These are phyloP conservation scores for Gracilaria vermiculophylla DNA, from an alignment of 23 red algal species.

Conservation along the genomic window DNA sequence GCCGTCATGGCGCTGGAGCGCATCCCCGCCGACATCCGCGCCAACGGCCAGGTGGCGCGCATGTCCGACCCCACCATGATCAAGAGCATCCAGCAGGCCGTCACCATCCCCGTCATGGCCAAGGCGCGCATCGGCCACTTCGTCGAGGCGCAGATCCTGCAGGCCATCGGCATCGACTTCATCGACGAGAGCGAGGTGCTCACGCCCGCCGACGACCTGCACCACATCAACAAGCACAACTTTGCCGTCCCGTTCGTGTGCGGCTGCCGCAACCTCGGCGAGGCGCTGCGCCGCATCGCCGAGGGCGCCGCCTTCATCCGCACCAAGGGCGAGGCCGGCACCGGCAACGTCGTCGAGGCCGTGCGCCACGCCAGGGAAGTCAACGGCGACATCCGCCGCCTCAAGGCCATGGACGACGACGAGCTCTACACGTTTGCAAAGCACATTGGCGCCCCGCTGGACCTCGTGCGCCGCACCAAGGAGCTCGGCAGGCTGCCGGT, in stretches of 20 bases:
- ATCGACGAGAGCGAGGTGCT: slow-evolving; percentile 98
- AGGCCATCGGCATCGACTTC: slow-evolving; percentile 94
- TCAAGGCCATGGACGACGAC: slow-evolving; percentile 84
- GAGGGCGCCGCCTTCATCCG: slow-evolving; percentile 99
- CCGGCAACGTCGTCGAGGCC: slow-evolving; percentile 97
- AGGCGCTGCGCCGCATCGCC: slow-evolving; percentile 90
- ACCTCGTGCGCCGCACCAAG: slow-evolving; percentile 86
- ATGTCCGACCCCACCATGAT: slow-evolving; percentile 98
- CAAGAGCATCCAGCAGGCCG: slow-evolving; percentile 81
- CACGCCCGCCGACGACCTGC: slow-evolving; percentile 95
- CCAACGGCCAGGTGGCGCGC: slow-evolving; percentile 83
- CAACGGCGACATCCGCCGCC: slow-evolving; percentile 77
- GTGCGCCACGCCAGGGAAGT: slow-evolving; percentile 94
- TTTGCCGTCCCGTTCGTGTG: slow-evolving; percentile 98
- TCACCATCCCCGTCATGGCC: slow-evolving; percentile 99
- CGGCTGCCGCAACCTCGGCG: slow-evolving; percentile 96
- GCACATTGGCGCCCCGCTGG: slow-evolving; percentile 87
- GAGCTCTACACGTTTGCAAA: slow-evolving; percentile 98
- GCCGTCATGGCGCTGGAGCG: slow-evolving; percentile 99
- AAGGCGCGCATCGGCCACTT: slow-evolving; percentile 99
- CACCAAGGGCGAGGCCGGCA: slow-evolving; percentile 99
- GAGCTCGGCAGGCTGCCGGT: slow-evolving; percentile 94
- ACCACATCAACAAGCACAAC: slow-evolving; percentile 98
- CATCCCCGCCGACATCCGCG: slow-evolving; percentile 98
- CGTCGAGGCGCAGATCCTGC: slow-evolving; percentile 98